Evolutionary conservation across 257 asterid genomes (phyloP), one percentile per base, ranked within the genome.

Genomic region (Lithospermum erythrorhizon): DNA sequence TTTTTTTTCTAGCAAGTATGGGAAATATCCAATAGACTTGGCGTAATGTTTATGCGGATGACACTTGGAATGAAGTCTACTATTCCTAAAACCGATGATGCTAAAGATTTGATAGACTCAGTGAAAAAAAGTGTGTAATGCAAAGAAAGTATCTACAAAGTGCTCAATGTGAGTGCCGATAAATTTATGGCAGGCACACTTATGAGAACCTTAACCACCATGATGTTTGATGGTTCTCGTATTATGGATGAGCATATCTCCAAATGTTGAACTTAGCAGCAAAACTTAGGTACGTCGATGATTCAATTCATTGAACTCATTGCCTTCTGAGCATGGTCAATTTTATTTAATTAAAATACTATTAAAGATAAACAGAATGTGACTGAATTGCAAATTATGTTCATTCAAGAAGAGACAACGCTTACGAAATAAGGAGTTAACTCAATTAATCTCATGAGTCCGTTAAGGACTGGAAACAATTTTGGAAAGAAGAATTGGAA

Each of bases 191-290:
- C 29, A 25, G 29, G 29, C 29, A 25, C 29, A 25, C 29, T 25
- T 25, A 25, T 25, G 29, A 5, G 29, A 2, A 25, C 29, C 5
- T 25, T 25, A 25, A 32, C 41, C 41, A 32, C 41, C 61, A 61
- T 61, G 58, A 68, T 56, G 48, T 61, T 55, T 19, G 63, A 61
- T 61, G 53, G 67, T 52, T 67, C 66, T 15, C 57, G 25, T 30
- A 35, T 23, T 6, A 68, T 68, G 61, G 17, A 67, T 59, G 66
- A 53, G 19, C 61, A 67, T 35, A n/a, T 67, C 18, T 52, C 10
- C 20, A 59, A 66, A 66, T 59, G 65, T 48, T 13, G 6, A 66
- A 58, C 19, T 25, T 66, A 18, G 61, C 19, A 52, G 65, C 71
- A 59, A 67, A 35, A 19, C 59, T 59, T 0, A 66, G 21, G 59